phyloP scores from a whole-genome alignment of 1,139 yeast genomes.

The Debaryomycetaceae sp. region DNA sequence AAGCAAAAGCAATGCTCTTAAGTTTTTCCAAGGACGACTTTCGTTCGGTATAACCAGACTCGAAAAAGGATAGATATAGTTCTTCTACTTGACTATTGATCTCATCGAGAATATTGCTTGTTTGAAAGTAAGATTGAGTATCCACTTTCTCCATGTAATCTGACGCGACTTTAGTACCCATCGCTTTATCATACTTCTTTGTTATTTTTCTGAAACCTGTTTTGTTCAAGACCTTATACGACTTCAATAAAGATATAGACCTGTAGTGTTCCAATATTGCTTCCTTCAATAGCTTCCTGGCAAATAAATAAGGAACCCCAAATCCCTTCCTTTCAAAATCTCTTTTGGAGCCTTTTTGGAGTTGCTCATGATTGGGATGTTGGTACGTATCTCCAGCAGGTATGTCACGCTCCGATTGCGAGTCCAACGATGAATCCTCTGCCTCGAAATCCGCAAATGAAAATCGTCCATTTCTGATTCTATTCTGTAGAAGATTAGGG shows the following conservation, averaged over 20 bases:
- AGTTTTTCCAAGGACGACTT: conserved; percentile 74
- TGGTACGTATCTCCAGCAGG: neutral
- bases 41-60: conserved; percentile 58
- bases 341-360: conserved; percentile 19
- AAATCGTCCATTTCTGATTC: conserved; percentile 36
- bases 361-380: conserved; percentile 13
- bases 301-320: conserved; percentile 64
- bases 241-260: conserved; percentile 70
- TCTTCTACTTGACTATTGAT: conserved; percentile 63
- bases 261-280: conserved; percentile 82
- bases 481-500: conserved; percentile 36
- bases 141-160: conserved; percentile 60
- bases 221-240: conserved; percentile 72
- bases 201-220: conserved; percentile 88
- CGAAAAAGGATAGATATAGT: conserved; percentile 63
- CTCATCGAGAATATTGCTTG: conserved; percentile 65
- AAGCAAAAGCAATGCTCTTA: conserved; percentile 47
- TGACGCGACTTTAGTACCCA: conserved; percentile 45
- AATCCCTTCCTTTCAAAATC: conserved; percentile 33
- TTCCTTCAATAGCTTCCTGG: conserved; percentile 68
- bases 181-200: conserved; percentile 83
- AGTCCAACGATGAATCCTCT: conserved; percentile 15
- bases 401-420: conserved; percentile 6
- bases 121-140: conserved; percentile 51
- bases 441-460: conserved; percentile 10